Evolutionary conservation across 2,329 filamentous ascomycete genomes (phyloP), one percentile per base, ranked within the genome.

Genomic region (Lasiodiplodia theobromae): DNA sequence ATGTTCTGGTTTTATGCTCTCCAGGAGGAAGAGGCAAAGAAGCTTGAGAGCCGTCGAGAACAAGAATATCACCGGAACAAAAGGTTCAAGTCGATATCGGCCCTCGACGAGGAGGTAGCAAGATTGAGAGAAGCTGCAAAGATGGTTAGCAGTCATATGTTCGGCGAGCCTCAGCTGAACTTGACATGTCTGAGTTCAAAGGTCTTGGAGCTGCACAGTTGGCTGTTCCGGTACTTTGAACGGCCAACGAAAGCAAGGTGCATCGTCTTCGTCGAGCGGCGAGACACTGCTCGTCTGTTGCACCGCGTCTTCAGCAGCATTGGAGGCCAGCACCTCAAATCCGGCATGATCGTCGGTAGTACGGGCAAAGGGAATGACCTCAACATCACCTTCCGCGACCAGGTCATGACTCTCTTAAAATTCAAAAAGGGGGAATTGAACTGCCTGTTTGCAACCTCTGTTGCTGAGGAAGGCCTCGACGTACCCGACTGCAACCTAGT

Each of bases 251-350:
- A 88, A 7, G 83, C 86, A 34, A 89, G 90, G 70, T 97, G 93
- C 74, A 97, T 99, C 67, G 87, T 98, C 0, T 98, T 99, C 77
- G 93, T 97, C 0, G 86, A 93, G 70, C 86, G 91, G 76, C 86
- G 94, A 51, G 88, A 91, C 71, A 95, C 93, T 0, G 95, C 94
- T 0, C 86, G 88, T 21, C 79, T 96, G 18, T 82, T 99, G 1
- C 82, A 86, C 1, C 88, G 91, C 53, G 82, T 97, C 0, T 91
- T 97, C 70, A 78, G 82, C 0, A 77, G 79, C 1, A 83, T 93
- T 68, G 82, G 83, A 1, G 86, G 91, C 4, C 81, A 83, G 0
- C 83, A 89, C 69, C 81, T 96, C 69, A 84, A 81, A 11, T 83
- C 87, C 3, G 89, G 87, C 6, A 83, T 88, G 16, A 82, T 97